Base-by-base conservation (phyloP, 2,329 filamentous ascomycete species). In the Colletotrichum lentis region DNA sequence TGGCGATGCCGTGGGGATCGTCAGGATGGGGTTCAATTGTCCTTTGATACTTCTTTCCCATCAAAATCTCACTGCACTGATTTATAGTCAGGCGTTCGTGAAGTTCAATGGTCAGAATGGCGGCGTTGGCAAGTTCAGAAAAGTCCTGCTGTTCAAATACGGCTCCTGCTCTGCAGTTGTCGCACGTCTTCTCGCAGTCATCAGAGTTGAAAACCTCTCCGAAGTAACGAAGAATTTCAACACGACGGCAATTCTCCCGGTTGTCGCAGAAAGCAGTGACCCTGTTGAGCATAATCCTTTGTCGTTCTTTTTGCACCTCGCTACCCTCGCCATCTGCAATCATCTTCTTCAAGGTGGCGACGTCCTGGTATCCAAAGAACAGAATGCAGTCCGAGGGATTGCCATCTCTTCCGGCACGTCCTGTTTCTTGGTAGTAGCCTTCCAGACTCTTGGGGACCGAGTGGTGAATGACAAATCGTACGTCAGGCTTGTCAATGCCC, bases 401-500 rank as follows among this genome's bases (percentile, higher is more conserved):
- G 10, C 95, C 95, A 77, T 99, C 96, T 76, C 96, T 88, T 7
- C 96, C 96, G 67, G 96, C 96, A 73, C 96, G 91, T 1, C 96
- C 96, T 52, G 96, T 99, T 78, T 99, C 96, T 77, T 99, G 96
- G 75, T 99, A 99, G 78, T 99, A 99, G 0, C 96, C 96, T 80
- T 99, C 96, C 62, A 99, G 82, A 73, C 93, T 97, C 79, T 99
- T 98, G 1, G 96, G 96, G 6, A 99, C 84, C 50, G 90, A 92
- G 74, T 97, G 91, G 76, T 99, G 96, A 47, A 99, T 93, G 41
- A 99, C 96, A 76, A 97, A 99, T 35, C 96, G 91, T 55, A 99
- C 96, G 76, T 99, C 91, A 0, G 94, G 88, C 78, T 99, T 99
- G 82, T 99, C 96, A 72, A 99, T 99, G n/a, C 96, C 96, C 96